phyloP scores from a whole-genome alignment of 331 rosid genomes.

The Quercus tomentella region DNA sequence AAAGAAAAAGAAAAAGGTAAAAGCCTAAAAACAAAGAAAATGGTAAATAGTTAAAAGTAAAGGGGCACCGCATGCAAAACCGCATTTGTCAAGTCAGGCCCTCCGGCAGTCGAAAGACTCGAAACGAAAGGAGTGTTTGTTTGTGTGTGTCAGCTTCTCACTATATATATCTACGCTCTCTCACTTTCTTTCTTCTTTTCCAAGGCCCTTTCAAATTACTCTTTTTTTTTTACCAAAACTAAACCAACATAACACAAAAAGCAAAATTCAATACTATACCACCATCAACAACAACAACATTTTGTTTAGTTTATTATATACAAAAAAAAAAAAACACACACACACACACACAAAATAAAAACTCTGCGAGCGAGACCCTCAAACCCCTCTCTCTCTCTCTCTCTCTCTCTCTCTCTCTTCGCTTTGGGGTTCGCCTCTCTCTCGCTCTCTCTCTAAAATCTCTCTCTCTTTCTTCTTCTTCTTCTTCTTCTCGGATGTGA shows the following conservation, averaged over 20 bases:
- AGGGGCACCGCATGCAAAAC: conserved; percentile 12
- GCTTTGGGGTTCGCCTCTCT: conserved; percentile 38
- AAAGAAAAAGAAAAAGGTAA: not conserved
- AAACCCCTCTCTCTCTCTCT: conserved; percentile 9
- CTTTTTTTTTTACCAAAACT: not conserved
- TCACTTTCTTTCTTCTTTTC: not conserved
- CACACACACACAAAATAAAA: not conserved
- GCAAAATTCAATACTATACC: no score
- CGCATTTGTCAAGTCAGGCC: no score
- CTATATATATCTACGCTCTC: not conserved
- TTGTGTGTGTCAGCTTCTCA: conserved; percentile 11
- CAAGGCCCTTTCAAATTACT: conserved; percentile 3
- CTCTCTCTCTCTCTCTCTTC: conserved; percentile 9
- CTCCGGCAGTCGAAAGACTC: not conserved
- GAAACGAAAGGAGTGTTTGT: conserved; percentile 8
- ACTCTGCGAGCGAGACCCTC: conserved; percentile 21
- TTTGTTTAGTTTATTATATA: not conserved
- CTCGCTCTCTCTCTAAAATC: conserved; percentile 6
- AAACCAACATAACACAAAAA: no score
- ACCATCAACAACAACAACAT: not conserved
- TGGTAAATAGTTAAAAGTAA: conserved; percentile 1
- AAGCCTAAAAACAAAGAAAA: not conserved
- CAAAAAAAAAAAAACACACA: not conserved
- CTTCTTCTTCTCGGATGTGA: conserved; percentile 56
- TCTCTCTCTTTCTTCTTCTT: not conserved